Percentiles rank a stretch among this genome's conserved stretches.
Conservation (phyloP, 1,139 yeast species). For the Yamadazyma kanchanaburiensis region DNA sequence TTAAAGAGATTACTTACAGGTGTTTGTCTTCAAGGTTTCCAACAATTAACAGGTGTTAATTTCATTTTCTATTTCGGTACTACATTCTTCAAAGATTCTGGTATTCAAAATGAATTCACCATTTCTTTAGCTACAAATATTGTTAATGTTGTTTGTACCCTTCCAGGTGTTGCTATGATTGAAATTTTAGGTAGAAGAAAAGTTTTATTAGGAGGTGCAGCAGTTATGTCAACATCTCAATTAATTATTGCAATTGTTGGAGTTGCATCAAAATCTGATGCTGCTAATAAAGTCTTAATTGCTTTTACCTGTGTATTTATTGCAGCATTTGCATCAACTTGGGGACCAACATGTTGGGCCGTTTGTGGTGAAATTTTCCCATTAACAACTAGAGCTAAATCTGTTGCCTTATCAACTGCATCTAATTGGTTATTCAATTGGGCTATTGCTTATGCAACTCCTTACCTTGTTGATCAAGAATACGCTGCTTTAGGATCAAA, state of each 20-base stretch:
- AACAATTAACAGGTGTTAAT: constrained; percentile 74
- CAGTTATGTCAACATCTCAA: constrained; percentile 63
- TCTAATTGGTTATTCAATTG: constrained; percentile 82
- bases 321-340: constrained; percentile 76
- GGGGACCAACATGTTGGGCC: constrained; percentile 85
- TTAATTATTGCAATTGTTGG: constrained; percentile 70
- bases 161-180: constrained; percentile 36
- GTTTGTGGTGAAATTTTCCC: constrained; percentile 79
- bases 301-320: constrained; percentile 75
- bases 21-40: constrained; percentile 44
- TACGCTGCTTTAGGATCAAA: constrained; percentile 49
- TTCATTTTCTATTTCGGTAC: constrained; percentile 71
- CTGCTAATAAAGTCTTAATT: constrained; percentile 56
- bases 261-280: constrained; percentile 31
- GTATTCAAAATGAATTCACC: constrained; percentile 37
- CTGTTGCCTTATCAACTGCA: constrained; percentile 72
- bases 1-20: constrained; percentile 35
- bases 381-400: constrained; percentile 73
- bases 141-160: constrained; percentile 35
- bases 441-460: constrained; percentile 72
- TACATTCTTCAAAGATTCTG: constrained; percentile 57
- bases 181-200: constrained; percentile 38
- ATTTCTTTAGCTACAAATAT: constrained; percentile 34
- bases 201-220: constrained; percentile 49
- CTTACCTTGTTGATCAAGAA: constrained; percentile 65